phyloP scores from a whole-genome alignment of 352 stramenopile genomes.

The Halophytophthora batemanensis region DNA sequence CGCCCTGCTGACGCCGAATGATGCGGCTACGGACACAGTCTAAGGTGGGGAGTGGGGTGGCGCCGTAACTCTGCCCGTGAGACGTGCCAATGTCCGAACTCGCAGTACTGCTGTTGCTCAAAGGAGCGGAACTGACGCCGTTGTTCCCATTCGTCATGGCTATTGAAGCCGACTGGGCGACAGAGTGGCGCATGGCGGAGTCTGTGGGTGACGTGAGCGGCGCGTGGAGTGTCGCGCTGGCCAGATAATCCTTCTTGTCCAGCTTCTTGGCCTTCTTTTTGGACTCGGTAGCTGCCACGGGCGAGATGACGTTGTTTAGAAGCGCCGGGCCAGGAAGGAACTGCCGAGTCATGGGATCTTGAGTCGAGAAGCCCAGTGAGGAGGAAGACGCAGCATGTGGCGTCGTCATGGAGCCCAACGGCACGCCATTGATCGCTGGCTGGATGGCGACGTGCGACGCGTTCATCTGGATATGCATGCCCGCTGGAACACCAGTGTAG shows the following conservation, averaged over 20 bases:
- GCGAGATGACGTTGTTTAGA: slow-evolving; percentile 72
- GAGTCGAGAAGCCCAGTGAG: slow-evolving; percentile 20
- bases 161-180: slow-evolving; percentile 10
- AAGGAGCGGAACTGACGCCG: slow-evolving; percentile 5
- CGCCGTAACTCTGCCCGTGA: slow-evolving; percentile 12
- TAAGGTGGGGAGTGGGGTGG: slow-evolving; percentile 41
- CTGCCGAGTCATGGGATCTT: slow-evolving; percentile 26
- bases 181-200: slow-evolving; percentile 9
- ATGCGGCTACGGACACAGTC: slow-evolving; percentile 66
- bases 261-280: slow-evolving; percentile 78
- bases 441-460: slow-evolving; percentile 27
- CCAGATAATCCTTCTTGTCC: slow-evolving; percentile 42
- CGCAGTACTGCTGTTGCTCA: slow-evolving; percentile 22
- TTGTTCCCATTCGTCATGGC: slow-evolving; percentile 8
- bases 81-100: slow-evolving; percentile 13
- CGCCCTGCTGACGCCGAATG: slow-evolving; percentile 45
- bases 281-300: slow-evolving; percentile 52
- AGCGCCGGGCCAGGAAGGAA: slow-evolving; percentile 35
- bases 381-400: slow-evolving; percentile 25
- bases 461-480: slow-evolving; percentile 33
- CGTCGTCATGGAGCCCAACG: slow-evolving; percentile 32
- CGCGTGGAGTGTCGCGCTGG: slow-evolving; percentile 20
- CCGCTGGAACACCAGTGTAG: slow-evolving; percentile 6
- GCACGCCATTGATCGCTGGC: slow-evolving; percentile 31
- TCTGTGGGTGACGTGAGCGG: slow-evolving; percentile 21